Evolutionary conservation across 192 early-diverging fungal species (phyloP), one percentile per base, ranked within the genome.

Genomic region (Spizellomyces sp.): DNA sequence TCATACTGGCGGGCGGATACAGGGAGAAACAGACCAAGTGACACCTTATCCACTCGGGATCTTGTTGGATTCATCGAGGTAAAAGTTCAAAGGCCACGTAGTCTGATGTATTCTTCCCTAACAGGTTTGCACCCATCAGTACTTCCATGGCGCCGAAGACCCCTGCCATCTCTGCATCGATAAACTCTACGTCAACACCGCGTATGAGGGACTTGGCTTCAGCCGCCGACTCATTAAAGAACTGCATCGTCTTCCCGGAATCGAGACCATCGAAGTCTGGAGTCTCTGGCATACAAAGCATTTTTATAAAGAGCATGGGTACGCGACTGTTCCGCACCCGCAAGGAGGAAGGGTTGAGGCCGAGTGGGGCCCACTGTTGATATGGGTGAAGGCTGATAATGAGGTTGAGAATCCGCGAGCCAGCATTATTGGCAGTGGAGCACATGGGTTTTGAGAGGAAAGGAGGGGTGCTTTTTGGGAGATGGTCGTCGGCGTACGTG

Each of bases 281-380:
- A 55, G 45, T 59, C 48, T 79, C 9, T 79, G 78, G 78, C 68
- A 71, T 48, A 70, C 74, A 36, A 74, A 79, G 48, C 46, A 67
- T 9, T 79, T 79, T 44, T 79, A 79, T 67, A 76, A 73, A 50
- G 54, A 61, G 9, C 55, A 74, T 42, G 78, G 78, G 5, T 79
- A 75, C 43, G 43, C 44, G n/a, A 70, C 75, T 55, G 74, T 76
- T 8, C 52, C 64, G 64, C 45, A 64, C 66, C 9, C 66, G 54
- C 27, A 36, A 36, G 27, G 27, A 36, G 27, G 27, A 36, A 36
- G 27, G 27, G 27, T 36, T 36, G 27, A 36, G 27, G 27, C 27
- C 3, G 27, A 36, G 27, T 36, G 27, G 27, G 27, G 27, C 27
- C 27, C 27, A 3, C 27, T 36, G 27, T 36, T 36, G 27, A 36